Conservation (phyloP, 148 eudicot genomes). For the Vaccinium myrtillus region DNA sequence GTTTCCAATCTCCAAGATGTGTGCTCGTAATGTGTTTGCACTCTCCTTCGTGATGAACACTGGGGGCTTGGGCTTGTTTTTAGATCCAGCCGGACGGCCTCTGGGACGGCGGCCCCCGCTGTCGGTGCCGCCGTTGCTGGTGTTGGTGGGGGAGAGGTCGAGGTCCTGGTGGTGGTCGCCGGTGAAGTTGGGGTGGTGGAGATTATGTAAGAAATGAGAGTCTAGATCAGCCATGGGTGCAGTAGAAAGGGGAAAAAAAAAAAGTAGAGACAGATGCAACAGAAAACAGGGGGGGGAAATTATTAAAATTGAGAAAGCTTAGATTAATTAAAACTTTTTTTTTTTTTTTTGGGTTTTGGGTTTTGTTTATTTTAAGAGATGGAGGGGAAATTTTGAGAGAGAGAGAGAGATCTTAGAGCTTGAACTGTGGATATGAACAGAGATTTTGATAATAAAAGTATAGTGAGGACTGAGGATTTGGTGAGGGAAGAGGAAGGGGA, state of each 20-base stretch:
- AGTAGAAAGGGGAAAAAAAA: background rate
- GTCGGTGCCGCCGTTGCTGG: constrained; percentile 16
- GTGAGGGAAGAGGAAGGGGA: background rate
- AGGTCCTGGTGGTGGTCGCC: constrained; percentile 23
- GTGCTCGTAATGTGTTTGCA: constrained; percentile 48
- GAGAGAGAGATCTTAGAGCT: background rate
- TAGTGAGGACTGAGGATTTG: constrained; percentile 10
- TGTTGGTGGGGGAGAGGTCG: background rate
- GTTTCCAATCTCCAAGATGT: constrained; percentile 35
- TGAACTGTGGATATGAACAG: background rate
- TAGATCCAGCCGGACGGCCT: constrained; percentile 44
- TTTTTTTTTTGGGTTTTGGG: background rate
- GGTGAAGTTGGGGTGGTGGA: constrained; percentile 36
- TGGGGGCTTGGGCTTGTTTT: constrained; percentile 51
- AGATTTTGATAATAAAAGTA: background rate
- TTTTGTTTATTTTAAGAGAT: background rate
- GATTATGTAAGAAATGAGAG: constrained; percentile 30
- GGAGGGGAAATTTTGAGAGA: no score
- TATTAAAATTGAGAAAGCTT: constrained; percentile 2
- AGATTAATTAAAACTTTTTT: background rate
- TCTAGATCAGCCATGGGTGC: constrained; percentile 41
- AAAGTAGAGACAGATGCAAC: constrained; percentile 16
- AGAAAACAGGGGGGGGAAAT: constrained; percentile 18
- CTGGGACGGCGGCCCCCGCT: constrained; percentile 32
- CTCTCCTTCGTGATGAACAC: constrained; percentile 44